These are phyloP conservation scores for Pyronema omphalodes DNA, from an alignment of 495 filamentous ascomycete genomes.

Conservation along the genomic window DNA sequence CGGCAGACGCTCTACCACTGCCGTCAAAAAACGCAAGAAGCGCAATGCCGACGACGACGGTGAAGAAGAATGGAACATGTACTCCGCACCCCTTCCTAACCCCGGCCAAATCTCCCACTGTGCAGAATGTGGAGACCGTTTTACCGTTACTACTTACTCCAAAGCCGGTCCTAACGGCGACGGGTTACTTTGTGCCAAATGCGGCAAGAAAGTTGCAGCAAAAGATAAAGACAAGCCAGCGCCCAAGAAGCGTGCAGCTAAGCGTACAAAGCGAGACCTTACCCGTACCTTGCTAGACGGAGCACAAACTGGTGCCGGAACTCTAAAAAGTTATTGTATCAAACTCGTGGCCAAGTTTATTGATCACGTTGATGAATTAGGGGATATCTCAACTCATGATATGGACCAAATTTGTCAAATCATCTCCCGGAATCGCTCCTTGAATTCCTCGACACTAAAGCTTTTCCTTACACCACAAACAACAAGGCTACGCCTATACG, in stretches of 20 bases:
- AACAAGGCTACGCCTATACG: conserved; percentile 13
- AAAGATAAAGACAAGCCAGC: conserved; percentile 40
- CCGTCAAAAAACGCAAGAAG: conserved; percentile 25
- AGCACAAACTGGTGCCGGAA: conserved; percentile 12
- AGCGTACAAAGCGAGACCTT: conserved; percentile 8
- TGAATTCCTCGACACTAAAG: conserved; percentile 16
- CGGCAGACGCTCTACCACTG: no score
- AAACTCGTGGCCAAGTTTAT: conserved; percentile 21
- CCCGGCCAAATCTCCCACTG: conserved; percentile 85
- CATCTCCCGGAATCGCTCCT: conserved; percentile 16
- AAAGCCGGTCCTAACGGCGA: conserved; percentile 55
- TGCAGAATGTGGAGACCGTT: conserved; percentile 66
- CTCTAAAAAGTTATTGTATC: conserved; percentile 19
- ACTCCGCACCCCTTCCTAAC: conserved; percentile 37
- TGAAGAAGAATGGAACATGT: conserved; percentile 32
- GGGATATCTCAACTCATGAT: conserved; percentile 13
- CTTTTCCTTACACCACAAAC: conserved; percentile 17
- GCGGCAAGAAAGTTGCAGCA: conserved; percentile 57
- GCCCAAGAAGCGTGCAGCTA: conserved; percentile 31
- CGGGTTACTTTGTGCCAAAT: conserved; percentile 67
- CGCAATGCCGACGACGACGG: conserved; percentile 29
- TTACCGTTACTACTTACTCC: conserved; percentile 84
- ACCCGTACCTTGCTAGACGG: conserved; percentile 12
- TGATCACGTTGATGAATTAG: conserved; percentile 20
- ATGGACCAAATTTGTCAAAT: conserved; percentile 23